A percentile compares a stretch with the other conserved stretches of the same genome.
phyloP scores from a whole-genome alignment of 2,329 filamentous ascomycete genomes.

The Epichloe sp. region DNA sequence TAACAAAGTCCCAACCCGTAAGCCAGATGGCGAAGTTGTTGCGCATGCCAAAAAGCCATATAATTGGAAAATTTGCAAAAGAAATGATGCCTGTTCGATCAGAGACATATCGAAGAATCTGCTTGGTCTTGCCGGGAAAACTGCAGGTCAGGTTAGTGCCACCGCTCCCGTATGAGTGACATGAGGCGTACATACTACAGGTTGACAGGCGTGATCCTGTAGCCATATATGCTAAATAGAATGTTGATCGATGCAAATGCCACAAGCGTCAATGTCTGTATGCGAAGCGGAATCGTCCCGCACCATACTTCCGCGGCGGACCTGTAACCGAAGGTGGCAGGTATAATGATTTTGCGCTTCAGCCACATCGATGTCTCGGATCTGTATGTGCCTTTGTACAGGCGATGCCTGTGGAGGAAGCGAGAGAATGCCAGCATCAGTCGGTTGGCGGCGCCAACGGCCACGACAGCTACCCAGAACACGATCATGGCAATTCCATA shows the following conservation, averaged over 20 bases:
- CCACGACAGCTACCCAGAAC: slow-evolving; percentile 28
- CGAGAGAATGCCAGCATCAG: slow-evolving; percentile 8
- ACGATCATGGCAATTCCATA: slow-evolving; percentile 25
- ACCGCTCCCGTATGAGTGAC: too few relatives aligned
- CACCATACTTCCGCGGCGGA: slow-evolving; percentile 31
- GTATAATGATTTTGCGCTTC: slow-evolving; percentile 21
- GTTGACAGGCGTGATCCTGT: slow-evolving; percentile 23
- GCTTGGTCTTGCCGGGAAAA: slow-evolving; percentile 20
- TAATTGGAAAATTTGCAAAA: slow-evolving; percentile 47
- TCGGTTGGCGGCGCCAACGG: slow-evolving; percentile 22
- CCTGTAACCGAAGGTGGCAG: slow-evolving; percentile 30
- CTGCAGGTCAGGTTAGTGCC: slow-evolving; percentile 11
- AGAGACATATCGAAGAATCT: slow-evolving; percentile 40
- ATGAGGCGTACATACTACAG: slow-evolving; percentile 22
- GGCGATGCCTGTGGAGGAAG: background rate
- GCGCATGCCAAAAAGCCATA: slow-evolving; percentile 54
- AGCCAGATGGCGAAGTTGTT: slow-evolving; percentile 55
- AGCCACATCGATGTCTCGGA: slow-evolving; percentile 14
- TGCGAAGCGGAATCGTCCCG: slow-evolving; percentile 29
- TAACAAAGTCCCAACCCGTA: slow-evolving; percentile 56
- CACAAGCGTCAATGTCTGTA: slow-evolving; percentile 28
- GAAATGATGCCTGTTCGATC: slow-evolving; percentile 53
- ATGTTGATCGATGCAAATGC: slow-evolving; percentile 27
- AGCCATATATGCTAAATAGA: slow-evolving; percentile 22
- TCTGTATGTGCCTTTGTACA: background rate